phyloP scores from a whole-genome alignment of 2,329 filamentous ascomycete genomes.

The Alternaria brassicae region DNA sequence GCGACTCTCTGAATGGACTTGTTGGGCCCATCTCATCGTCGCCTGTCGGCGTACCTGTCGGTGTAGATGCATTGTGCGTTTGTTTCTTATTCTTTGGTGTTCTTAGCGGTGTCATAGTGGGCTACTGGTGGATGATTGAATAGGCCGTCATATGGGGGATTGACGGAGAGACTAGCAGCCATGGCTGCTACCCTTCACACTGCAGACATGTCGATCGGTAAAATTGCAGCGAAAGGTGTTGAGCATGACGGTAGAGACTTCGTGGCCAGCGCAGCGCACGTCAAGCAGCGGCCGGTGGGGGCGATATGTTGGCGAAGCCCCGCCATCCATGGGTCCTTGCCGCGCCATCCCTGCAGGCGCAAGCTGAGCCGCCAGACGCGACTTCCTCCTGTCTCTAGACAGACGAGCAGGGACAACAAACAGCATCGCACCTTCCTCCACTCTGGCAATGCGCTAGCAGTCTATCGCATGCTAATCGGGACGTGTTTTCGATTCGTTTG shows the following conservation, averaged over 20 bases:
- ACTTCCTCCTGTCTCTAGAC: conserved; percentile 23
- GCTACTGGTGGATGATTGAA: conserved; percentile 45
- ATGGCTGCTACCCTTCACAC: conserved; percentile 56
- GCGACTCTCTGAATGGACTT: conserved; percentile 38
- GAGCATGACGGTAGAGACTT: conserved; percentile 31
- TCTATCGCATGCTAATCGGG: background rate
- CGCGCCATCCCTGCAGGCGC: conserved; percentile 22
- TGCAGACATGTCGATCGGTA: conserved; percentile 44
- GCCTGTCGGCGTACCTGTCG: conserved; percentile 25
- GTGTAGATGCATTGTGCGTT: conserved; percentile 41
- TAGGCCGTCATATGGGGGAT: conserved; percentile 39
- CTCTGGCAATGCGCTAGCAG: background rate
- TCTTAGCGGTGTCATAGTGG: conserved; percentile 57
- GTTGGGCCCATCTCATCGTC: conserved; percentile 28
- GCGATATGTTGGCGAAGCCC: conserved; percentile 31
- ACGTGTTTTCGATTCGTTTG: background rate
- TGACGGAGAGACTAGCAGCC: conserved; percentile 54
- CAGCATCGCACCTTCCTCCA: conserved; percentile 14
- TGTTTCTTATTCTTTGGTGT: conserved; percentile 52
- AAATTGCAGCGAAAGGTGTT: conserved; percentile 20
- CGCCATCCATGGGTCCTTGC: conserved; percentile 19
- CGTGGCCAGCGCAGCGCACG: conserved; percentile 36
- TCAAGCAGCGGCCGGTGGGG: conserved; percentile 33
- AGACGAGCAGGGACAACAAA: conserved; percentile 21
- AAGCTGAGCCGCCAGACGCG: conserved; percentile 29